Conservation (phyloP, 2,329 filamentous ascomycete genomes). For the Pseudogymnoascus sp. region DNA sequence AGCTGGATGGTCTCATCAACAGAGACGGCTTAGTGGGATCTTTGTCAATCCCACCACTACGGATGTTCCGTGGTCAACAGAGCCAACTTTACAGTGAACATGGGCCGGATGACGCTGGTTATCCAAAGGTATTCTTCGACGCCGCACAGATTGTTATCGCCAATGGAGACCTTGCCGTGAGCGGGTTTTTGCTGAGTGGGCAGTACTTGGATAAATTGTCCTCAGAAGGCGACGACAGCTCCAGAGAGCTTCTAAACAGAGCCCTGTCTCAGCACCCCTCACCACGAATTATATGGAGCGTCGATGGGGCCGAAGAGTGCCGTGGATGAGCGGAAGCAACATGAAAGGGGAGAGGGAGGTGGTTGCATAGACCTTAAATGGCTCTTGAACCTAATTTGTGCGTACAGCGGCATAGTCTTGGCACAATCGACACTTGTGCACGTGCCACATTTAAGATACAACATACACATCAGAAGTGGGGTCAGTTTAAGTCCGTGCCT, state of each 20-base stretch:
- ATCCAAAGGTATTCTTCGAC: slow-evolving; percentile 23
- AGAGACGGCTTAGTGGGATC: slow-evolving; percentile 12
- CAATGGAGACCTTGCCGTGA: slow-evolving; percentile 28
- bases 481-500: too few species aligned
- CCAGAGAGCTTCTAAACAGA: slow-evolving; percentile 11
- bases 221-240: slow-evolving; percentile 16
- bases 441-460: too few species aligned
- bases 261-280: slow-evolving; percentile 17
- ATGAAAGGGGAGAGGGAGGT: too few species aligned
- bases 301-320: slow-evolving; percentile 17
- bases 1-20: slow-evolving; percentile 24
- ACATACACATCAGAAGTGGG: too few species aligned
- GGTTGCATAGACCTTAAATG: too few species aligned
- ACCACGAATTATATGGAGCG: slow-evolving; percentile 14
- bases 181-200: slow-evolving; percentile 24
- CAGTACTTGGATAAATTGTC: slow-evolving; percentile 15
- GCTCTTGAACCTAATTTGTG: too few species aligned
- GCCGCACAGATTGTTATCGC: slow-evolving; percentile 25
- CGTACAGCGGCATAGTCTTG: too few species aligned
- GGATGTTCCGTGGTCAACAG: slow-evolving; percentile 21
- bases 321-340: too few species aligned
- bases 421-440: too few species aligned
- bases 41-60: slow-evolving; percentile 12
- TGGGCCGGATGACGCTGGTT: slow-evolving; percentile 19
- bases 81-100: slow-evolving; percentile 25